Conservation (phyloP, 169 alveolate genomes). For the Eimeria tenella region DNA sequence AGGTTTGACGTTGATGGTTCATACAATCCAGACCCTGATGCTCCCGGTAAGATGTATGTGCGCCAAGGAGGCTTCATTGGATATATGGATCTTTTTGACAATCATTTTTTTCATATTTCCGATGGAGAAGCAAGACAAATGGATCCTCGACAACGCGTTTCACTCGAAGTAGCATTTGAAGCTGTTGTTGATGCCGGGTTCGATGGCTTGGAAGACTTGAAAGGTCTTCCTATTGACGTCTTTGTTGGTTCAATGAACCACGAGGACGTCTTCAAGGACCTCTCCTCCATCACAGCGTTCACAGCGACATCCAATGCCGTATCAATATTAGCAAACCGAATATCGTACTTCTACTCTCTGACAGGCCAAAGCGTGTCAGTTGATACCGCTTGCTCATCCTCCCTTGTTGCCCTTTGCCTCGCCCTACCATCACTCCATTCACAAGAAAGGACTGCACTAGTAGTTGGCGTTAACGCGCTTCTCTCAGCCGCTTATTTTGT, state of each 20-base stretch:
- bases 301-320: constrained; percentile 67
- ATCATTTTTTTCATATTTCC: constrained; percentile 79
- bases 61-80: constrained; percentile 71
- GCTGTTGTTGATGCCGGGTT: constrained; percentile 77
- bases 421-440: constrained; percentile 37
- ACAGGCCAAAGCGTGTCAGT: constrained; percentile 81
- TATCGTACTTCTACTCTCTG: constrained; percentile 80
- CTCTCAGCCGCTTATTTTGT: constrained; percentile 78
- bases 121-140: constrained; percentile 80
- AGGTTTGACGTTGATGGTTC: constrained; percentile 81
- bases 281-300: background rate
- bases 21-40: constrained; percentile 84
- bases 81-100: constrained; percentile 77
- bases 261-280: constrained; percentile 68
- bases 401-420: constrained; percentile 79
- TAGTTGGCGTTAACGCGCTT: constrained; percentile 80
- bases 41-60: constrained; percentile 83
- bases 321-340: constrained; percentile 80
- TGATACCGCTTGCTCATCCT: constrained; percentile 83
- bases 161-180: constrained; percentile 78
- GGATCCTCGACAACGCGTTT: constrained; percentile 83
- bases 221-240: constrained; percentile 49
- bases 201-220: constrained; percentile 4
- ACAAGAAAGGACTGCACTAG: constrained; percentile 76
- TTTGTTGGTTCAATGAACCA: constrained; percentile 80